Percentiles rank a stretch among this genome's conserved stretches.
Conservation (phyloP, 1,139 yeast genomes). For the Geotrichum carabidarum region DNA sequence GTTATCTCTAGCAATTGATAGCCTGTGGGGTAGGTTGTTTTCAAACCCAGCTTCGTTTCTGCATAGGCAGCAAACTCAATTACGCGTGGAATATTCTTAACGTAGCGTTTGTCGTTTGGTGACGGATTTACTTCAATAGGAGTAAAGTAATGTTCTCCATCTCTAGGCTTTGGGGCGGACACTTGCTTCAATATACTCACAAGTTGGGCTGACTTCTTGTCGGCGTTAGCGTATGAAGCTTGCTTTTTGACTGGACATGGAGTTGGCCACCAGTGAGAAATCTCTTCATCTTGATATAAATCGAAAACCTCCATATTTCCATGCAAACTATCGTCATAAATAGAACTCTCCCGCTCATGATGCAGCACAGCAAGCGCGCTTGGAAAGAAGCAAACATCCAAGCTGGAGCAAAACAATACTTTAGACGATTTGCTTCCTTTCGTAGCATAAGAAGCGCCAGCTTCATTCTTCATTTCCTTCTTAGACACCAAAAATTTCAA, state of each 20-base stretch:
- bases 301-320: neutral
- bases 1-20: too few relatives aligned
- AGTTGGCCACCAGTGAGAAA: neutral
- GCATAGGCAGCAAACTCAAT: constrained; percentile 15
- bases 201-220: too few relatives aligned
- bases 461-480: neutral
- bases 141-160: neutral
- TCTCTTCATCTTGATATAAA: neutral
- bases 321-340: neutral
- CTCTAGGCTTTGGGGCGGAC: constrained; percentile 5
- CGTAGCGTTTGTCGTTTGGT: constrained; percentile 1
- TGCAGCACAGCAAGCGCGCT: neutral
- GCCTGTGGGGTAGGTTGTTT: neutral
- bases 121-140: constrained; percentile 5
- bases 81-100: constrained; percentile 13
- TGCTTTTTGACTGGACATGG: neutral
- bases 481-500: neutral
- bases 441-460: neutral
- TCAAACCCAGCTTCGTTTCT: constrained; percentile 6
- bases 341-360: neutral
- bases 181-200: constrained; percentile 8
- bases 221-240: too few relatives aligned
- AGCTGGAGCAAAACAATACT: neutral
- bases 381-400: constrained; percentile 8
- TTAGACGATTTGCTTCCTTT: neutral